Evolutionary conservation across 2,329 filamentous ascomycete genomes (phyloP), one percentile per base, ranked within the genome.

Genomic region (Myriosclerotinia scirpicola): DNA sequence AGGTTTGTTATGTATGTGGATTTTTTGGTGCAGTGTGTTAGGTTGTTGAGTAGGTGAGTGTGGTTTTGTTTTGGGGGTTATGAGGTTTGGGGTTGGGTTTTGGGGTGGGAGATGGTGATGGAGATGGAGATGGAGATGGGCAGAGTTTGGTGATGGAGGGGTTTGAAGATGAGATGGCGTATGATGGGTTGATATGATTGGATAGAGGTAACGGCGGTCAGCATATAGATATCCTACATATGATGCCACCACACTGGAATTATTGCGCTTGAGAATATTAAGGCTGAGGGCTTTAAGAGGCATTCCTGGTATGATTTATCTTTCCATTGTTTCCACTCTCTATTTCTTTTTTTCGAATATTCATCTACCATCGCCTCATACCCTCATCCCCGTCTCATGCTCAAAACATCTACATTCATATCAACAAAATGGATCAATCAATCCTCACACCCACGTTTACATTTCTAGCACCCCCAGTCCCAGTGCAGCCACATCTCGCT

Each of bases 1-100:
- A 79, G 85, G 8, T 87, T 88, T 68, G 75, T 80, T 38, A 78
- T 86, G 64, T 87, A 85, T 73, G 85, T 86, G 69, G 79, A 82
- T 62, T 86, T 84, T 69, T 74, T 88, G 56, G 75, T 77, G 2
- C 76, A 82, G 40, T 74, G 87, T 40, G 78, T 80, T 68, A 80
- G 82, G 66, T 77, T 88, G 67, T 75, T 87, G 26, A 80, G 78
- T 56, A 82, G 83, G 84, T 86, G 75, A 64, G 77, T 52, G 26
- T 26, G 26, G 26, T 14, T 14, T 8, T 9, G 4, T 12, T 8
- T 20, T 1, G 9, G 15, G 42, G 6, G 5, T 54, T 30, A n/a
- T 59, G 2, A 4, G 20, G 11, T 0, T 34, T 26, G 15, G 1
- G 15, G 8, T 34, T 26, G 15, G 1, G 15, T 8, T 30, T 30